Base-by-base conservation (phyloP, 345 rosid species). In the Moricandia arvensis region DNA sequence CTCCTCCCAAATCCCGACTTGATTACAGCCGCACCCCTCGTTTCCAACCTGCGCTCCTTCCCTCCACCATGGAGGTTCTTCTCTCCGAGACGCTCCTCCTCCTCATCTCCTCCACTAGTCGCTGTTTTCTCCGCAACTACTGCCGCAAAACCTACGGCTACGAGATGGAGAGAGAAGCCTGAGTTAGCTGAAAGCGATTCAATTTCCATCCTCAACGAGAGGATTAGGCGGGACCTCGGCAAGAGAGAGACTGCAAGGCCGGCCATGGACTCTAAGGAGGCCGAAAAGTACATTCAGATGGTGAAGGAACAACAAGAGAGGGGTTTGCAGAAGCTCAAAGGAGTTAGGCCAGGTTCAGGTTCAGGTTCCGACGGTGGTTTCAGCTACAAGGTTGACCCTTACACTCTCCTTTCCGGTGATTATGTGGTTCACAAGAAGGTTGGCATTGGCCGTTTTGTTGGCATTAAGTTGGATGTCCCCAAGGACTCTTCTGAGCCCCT, bases 351-450 rank as follows among this genome's bases (percentile, higher is more conserved):
- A 34, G 79, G 62, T 3, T 59, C 77, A 17, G 24, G 24, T 69
- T 37, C 68, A 8, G 84, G 11, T 47, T 16, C 45, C 34, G 53
- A 5, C 7, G 80, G 83, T 34, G 79, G 67, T 65, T 86, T 91
- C 72, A 90, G 84, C 78, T 93, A 88, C 81, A 93, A 88, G 83
- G 98, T 86, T 66, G 98, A 94, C 62, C 98, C 98, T 13, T 87
- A 90, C 75, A 74, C 63, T 34, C 87, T 94, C 37, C 69, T 79
- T 60, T 79, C 91, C 2, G 97, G 96, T 65, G 98, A 94, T 68
- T 91, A 91, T 83, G 97, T 90, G 53, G 96, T 94, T 71, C 98
- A 94, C 79, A 91, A 89, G 89, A 94, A 94, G 79, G 96, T 89
- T 24, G 97, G 98, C 3, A 71, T 94, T 72, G 98, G 98, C 66